Conservation (phyloP, 2,329 filamentous ascomycete genomes). For the Apiospora aurea region DNA sequence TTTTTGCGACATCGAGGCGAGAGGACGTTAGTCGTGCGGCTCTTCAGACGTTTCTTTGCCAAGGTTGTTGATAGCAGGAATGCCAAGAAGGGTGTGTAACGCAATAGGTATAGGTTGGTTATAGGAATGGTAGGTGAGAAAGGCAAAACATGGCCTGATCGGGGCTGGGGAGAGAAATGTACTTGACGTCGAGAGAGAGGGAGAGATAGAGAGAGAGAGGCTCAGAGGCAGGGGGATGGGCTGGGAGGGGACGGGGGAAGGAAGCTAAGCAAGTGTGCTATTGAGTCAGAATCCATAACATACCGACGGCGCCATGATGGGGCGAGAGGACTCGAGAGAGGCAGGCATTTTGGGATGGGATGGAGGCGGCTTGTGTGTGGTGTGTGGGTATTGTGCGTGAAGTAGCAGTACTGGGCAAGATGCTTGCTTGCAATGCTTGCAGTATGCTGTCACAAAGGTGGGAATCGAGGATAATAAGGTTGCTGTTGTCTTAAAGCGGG, state of each 20-base stretch:
- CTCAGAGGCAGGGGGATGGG: not conserved
- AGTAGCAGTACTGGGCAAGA: not conserved
- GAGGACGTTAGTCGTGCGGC: not conserved
- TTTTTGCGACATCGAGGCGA: not conserved
- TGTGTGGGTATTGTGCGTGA: conserved; percentile 3
- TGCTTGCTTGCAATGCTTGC: not conserved
- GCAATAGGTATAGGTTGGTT: conserved; percentile 21
- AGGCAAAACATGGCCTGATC: not conserved
- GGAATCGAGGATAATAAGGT: conserved; percentile 14
- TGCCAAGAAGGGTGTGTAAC: conserved; percentile 15
- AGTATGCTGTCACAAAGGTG: conserved; percentile 19
- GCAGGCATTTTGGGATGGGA: conserved; percentile 54
- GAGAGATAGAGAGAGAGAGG: too few species aligned
- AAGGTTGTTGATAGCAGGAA: not conserved
- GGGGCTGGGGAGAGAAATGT: not conserved
- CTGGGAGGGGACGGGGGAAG: conserved; percentile 23
- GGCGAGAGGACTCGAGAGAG: conserved; percentile 66
- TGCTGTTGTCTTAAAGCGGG: conserved; percentile 5
- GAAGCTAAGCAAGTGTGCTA: conserved; percentile 29
- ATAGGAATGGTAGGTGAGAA: conserved; percentile 12
- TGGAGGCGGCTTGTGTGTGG: not conserved
- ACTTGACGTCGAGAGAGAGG: not conserved
- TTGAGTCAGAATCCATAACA: conserved; percentile 41
- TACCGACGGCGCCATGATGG: conserved; percentile 70
- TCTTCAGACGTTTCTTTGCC: not conserved